These are phyloP conservation scores for Aureobasidium namibiae DNA, from an alignment of 2,329 filamentous ascomycete species.

Conservation along the genomic window DNA sequence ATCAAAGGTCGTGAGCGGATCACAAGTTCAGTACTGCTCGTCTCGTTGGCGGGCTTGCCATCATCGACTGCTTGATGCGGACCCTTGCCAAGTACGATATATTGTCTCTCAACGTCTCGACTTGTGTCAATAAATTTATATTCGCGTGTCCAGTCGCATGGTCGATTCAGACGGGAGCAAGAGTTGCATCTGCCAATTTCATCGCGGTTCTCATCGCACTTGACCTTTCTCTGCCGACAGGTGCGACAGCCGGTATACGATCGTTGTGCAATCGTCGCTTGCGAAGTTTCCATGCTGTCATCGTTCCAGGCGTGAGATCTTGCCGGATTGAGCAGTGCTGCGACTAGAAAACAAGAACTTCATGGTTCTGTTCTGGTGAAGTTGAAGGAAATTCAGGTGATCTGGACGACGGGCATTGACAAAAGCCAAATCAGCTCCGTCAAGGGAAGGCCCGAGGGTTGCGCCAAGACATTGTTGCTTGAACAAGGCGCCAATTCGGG, in stretches of 20 bases:
- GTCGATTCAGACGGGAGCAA: constrained; percentile 12
- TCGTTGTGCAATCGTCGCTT: constrained; percentile 4
- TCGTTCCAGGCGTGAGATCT: neutral
- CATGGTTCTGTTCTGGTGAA: neutral
- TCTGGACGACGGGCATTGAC: neutral
- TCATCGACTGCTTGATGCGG: neutral
- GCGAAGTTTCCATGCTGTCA: constrained; percentile 7
- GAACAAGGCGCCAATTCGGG: neutral
- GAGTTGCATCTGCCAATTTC: constrained; percentile 8
- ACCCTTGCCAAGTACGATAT: constrained; percentile 1
- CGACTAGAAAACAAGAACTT: neutral
- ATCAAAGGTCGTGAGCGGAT: neutral
- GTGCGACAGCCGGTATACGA: constrained; percentile 7
- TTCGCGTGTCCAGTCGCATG: constrained; percentile 13
- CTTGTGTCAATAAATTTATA: constrained; percentile 13
- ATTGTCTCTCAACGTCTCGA: constrained; percentile 9
- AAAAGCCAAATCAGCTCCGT: neutral
- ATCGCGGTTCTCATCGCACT: constrained; percentile 14
- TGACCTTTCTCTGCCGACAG: constrained; percentile 11
- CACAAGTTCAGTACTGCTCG: too few relatives aligned
- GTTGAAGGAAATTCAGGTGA: neutral
- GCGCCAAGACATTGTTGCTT: neutral
- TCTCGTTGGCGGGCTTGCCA: neutral
- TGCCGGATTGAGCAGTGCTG: neutral
- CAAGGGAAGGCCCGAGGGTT: neutral